Evolutionary conservation across 2,329 filamentous ascomycete species (phyloP).

Genomic region (Chaetomiaceae sp.): DNA sequence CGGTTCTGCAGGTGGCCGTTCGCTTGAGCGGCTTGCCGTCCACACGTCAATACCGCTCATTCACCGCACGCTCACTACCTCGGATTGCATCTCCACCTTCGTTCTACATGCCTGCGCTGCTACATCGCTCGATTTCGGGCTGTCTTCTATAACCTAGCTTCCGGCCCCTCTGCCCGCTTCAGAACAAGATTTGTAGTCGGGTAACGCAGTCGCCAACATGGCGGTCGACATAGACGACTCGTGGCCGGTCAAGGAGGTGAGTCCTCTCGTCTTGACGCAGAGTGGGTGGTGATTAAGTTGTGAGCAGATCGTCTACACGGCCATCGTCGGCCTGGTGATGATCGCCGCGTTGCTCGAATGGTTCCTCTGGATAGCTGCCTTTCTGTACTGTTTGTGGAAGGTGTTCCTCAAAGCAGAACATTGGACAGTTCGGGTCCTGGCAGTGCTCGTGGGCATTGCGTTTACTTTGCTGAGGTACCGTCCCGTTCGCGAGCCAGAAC

Average conservation of each 20-base stretch:
- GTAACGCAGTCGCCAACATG: slow-evolving; percentile 31
- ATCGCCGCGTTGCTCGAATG: slow-evolving; percentile 82
- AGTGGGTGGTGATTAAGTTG: neutral
- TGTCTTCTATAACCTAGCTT: neutral
- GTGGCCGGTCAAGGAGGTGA: slow-evolving; percentile 49
- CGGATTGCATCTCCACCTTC: neutral
- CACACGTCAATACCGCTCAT: slow-evolving; percentile 5
- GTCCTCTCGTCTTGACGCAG: neutral
- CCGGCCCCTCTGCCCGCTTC: neutral
- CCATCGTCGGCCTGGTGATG: slow-evolving; percentile 76
- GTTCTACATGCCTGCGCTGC: neutral
- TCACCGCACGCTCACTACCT: slow-evolving; percentile 5
- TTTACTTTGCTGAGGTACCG: slow-evolving; percentile 70
- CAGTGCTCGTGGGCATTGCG: slow-evolving; percentile 64
- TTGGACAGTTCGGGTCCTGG: slow-evolving; percentile 72
- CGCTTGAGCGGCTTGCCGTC: slow-evolving; percentile 21
- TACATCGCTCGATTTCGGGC: neutral
- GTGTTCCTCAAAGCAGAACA: slow-evolving; percentile 86
- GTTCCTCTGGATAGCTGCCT: slow-evolving; percentile 91
- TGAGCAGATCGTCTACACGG: slow-evolving; percentile 72
- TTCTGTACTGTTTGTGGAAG: slow-evolving; percentile 84
- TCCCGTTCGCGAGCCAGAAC: neutral
- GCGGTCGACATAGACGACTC: slow-evolving; percentile 33
- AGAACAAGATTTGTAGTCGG: neutral
- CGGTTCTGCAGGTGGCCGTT: slow-evolving; percentile 21